Evolutionary conservation across 306 rosid genomes (phyloP), one percentile per base, ranked within the genome.

Genomic region (Calophaca sinica): DNA sequence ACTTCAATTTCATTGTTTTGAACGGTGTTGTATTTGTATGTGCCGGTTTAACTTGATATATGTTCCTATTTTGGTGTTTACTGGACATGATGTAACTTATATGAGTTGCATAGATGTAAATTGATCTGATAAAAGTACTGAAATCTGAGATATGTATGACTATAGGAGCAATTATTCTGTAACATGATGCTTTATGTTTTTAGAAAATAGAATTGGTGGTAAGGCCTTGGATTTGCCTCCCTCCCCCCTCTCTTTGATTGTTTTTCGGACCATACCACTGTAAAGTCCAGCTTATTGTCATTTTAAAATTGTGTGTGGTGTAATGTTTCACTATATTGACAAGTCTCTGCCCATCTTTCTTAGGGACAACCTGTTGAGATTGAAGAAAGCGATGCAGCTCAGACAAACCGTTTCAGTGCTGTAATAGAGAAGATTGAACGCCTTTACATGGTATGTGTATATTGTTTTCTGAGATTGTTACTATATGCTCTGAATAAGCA

Each of bases 391-490:
- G 98, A 94, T 70, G 86, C 83, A 70, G 69, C 92, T 69, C 90
- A 80, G 42, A 89, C 96, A n/a, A 80, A 87, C 85, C 97, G 99
- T 28, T 94, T 92, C 80, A 94, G 91, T 89, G 99, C 98, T 73
- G 97, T 94, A 42, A 92, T 92, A 62, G 97, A 90, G 93, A 94
- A 94, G 91, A 94, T 94, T 58, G 99, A 94, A 72, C 91, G 98
- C 53, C 96, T 94, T 70, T 94, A 94, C 73, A 90, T 85, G 97
- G 99, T 92, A 85, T 68, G 69, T 9, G 5, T 20, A 15, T 71
- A 35, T 71, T 48, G 3, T 57, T 81, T 66, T 20, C 39, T 6
- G 71, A 1, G 64, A 20, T 45, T 49, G 15, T 72, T 65, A 33
- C 60, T 57, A n/a, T 78, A 64, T 61, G 20, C 35, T 68, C 42